Conservation (phyloP, 805 yeast genomes). For the Lachancea thermotolerans region DNA sequence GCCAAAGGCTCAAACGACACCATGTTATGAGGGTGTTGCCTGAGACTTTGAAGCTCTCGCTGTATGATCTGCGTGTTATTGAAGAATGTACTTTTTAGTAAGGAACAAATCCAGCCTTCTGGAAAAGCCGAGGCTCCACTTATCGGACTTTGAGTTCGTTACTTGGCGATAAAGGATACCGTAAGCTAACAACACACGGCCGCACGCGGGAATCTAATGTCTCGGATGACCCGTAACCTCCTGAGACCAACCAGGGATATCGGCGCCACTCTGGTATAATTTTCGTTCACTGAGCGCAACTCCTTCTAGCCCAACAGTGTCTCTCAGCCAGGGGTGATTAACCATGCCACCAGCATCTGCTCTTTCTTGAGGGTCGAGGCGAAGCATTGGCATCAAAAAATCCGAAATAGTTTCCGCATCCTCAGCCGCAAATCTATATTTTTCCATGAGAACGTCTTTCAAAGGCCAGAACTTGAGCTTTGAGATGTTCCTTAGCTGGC, state of each 20-base stretch:
- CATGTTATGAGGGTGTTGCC: not conserved
- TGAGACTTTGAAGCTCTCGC: not conserved
- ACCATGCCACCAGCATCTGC: slow-evolving; percentile 96
- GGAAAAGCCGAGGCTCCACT: not conserved
- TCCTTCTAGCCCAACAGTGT: slow-evolving; percentile 69
- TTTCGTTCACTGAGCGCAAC: slow-evolving; percentile 59
- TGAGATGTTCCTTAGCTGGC: slow-evolving; percentile 69
- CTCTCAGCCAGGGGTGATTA: slow-evolving; percentile 76
- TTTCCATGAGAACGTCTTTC: slow-evolving; percentile 72
- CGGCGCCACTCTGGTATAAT: slow-evolving; percentile 75
- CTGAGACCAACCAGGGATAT: slow-evolving; percentile 83
- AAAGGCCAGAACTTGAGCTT: slow-evolving; percentile 88
- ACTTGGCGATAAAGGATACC: too few relatives aligned
- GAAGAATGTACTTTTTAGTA: not conserved
- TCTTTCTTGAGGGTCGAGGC: slow-evolving; percentile 67
- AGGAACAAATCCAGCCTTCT: not conserved
- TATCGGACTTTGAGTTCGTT: not conserved
- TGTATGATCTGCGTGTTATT: not conserved
- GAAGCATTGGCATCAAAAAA: slow-evolving; percentile 78
- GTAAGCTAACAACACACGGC: too few relatives aligned
- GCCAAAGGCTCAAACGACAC: not conserved
- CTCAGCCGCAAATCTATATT: slow-evolving; percentile 62
- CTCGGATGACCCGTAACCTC: slow-evolving; percentile 46
- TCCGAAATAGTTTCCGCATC: slow-evolving; percentile 71
- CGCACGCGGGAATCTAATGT: slow-evolving; percentile 20